Evolutionary conservation across 371 early-diverging fungal genomes (phyloP).

Genomic region (Aphelidium insulamus): DNA sequence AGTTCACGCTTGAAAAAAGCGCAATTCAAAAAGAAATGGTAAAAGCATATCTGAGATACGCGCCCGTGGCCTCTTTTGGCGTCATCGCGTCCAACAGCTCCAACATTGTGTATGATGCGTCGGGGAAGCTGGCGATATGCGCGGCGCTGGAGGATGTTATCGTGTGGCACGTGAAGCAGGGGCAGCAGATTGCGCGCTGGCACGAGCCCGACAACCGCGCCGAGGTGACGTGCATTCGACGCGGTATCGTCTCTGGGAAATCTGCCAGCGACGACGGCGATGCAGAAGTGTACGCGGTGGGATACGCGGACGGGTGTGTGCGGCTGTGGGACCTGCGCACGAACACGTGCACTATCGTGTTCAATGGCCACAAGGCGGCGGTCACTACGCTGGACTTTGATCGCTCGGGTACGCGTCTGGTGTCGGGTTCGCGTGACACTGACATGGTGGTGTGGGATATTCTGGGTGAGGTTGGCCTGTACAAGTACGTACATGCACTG

Average conservation of each 20-base stretch:
- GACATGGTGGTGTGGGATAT: slow-evolving; percentile 89
- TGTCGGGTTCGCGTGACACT: slow-evolving; percentile 76
- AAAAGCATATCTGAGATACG: slow-evolving; percentile 57
- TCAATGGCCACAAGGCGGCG: slow-evolving; percentile 77
- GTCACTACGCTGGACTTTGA: slow-evolving; percentile 68
- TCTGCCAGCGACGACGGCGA: no score
- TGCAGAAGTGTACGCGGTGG: slow-evolving; percentile 48
- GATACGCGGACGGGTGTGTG: slow-evolving; percentile 67
- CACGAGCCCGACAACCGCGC: slow-evolving; percentile 45
- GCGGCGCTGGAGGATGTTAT: slow-evolving; percentile 62
- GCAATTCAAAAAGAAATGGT: no score
- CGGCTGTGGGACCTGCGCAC: slow-evolving; percentile 38
- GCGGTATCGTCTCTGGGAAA: no score
- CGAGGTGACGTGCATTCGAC: slow-evolving; percentile 51
- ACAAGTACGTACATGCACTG: slow-evolving; percentile 11
- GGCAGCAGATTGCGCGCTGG: slow-evolving; percentile 45
- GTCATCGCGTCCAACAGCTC: slow-evolving; percentile 41
- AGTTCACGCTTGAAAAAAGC: no score
- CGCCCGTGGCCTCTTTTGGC: slow-evolving; percentile 51
- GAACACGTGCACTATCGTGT: slow-evolving; percentile 22
- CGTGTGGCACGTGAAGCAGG: slow-evolving; percentile 72
- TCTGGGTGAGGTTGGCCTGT: slow-evolving; percentile 66
- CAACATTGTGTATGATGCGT: slow-evolving; percentile 42
- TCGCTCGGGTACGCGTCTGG: slow-evolving; percentile 46
- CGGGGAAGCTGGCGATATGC: slow-evolving; percentile 42